Percentiles rank a stretch among this genome's conserved stretches.
Conservation (phyloP, 2,329 filamentous ascomycete genomes). For the Cladophialophora psammophila region DNA sequence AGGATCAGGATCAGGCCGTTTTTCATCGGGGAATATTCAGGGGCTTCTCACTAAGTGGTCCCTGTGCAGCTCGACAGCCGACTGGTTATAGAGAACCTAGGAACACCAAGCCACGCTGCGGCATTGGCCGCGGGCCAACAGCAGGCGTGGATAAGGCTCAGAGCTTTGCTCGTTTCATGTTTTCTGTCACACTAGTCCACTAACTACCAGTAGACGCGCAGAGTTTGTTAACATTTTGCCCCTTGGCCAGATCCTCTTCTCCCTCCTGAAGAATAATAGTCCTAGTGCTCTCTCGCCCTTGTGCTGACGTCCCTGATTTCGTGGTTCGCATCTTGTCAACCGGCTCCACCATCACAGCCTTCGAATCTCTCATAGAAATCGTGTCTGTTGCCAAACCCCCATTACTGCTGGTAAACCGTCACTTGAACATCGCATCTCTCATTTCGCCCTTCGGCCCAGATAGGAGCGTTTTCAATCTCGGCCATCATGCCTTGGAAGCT, state of each 20-base stretch:
- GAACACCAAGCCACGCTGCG: not conserved
- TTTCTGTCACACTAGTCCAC: conserved; percentile 29
- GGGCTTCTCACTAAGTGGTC: conserved; percentile 22
- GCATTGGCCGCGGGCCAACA: conserved; percentile 9
- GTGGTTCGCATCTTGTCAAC: too few relatives aligned
- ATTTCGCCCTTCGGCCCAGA: conserved; percentile 29
- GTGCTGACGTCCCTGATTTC: not conserved
- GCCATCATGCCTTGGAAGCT: conserved; percentile 34
- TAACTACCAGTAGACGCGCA: conserved; percentile 4
- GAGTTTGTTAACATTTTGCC: not conserved
- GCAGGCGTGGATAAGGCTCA: conserved; percentile 2
- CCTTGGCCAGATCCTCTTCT: conserved; percentile 8
- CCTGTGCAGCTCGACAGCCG: conserved; percentile 8
- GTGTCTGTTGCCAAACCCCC: not conserved
- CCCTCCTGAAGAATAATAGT: not conserved
- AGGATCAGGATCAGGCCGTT: not conserved
- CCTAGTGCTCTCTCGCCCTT: not conserved
- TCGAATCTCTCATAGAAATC: too few relatives aligned
- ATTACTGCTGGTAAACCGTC: conserved; percentile 25
- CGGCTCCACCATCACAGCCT: too few relatives aligned
- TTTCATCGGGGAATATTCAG: conserved; percentile 25
- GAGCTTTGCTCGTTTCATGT: conserved; percentile 31
- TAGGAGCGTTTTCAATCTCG: conserved; percentile 31
- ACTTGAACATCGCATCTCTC: conserved; percentile 30
- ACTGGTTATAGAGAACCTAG: not conserved